A percentile compares a stretch with the other conserved stretches of the same genome.
Evolutionary conservation across 2,329 filamentous ascomycete species (phyloP).

Genomic region (Teratosphaeria gauchensis): DNA sequence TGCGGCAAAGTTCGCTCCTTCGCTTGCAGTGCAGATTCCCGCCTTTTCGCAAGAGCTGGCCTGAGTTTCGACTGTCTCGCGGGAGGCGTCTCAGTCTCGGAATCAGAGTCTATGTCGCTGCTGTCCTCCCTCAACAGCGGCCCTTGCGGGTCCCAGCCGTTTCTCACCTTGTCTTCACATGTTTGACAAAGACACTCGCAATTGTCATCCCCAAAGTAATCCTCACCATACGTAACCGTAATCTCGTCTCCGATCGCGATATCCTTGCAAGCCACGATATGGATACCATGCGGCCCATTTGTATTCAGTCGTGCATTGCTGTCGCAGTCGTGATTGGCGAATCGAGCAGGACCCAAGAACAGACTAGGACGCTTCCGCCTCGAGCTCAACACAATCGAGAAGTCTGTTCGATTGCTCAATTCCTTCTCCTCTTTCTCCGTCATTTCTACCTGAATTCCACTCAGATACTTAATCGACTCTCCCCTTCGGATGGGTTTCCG

Average conservation of each 20-base stretch:
- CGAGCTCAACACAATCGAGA: constrained; percentile 92
- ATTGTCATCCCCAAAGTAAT: constrained; percentile 91
- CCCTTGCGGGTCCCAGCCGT: constrained; percentile 63
- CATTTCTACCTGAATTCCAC: constrained; percentile 84
- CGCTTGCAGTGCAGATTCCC: constrained; percentile 1
- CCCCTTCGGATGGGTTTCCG: constrained; percentile 69
- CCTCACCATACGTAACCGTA: constrained; percentile 89
- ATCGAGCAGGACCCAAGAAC: constrained; percentile 89
- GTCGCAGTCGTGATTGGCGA: constrained; percentile 94
- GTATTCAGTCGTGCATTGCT: constrained; percentile 85
- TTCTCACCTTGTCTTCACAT: constrained; percentile 64
- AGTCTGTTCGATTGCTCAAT: constrained; percentile 81
- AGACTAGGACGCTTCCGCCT: constrained; percentile 82
- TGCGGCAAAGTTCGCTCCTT: not conserved
- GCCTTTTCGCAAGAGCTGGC: not conserved
- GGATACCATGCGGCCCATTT: constrained; percentile 74
- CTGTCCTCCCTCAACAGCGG: constrained; percentile 22
- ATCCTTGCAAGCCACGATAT: constrained; percentile 72
- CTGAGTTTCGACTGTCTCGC: not conserved
- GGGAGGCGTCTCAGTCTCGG: constrained; percentile 17
- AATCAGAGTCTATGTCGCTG: constrained; percentile 27
- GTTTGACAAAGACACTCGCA: constrained; percentile 88
- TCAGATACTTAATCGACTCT: constrained; percentile 81
- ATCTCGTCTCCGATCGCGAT: constrained; percentile 89
- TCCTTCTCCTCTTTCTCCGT: constrained; percentile 82